Evolutionary conservation across 176 grass and related monocot species (phyloP), one percentile per base, ranked within the genome.

Genomic region (Oryza rufipogon): DNA sequence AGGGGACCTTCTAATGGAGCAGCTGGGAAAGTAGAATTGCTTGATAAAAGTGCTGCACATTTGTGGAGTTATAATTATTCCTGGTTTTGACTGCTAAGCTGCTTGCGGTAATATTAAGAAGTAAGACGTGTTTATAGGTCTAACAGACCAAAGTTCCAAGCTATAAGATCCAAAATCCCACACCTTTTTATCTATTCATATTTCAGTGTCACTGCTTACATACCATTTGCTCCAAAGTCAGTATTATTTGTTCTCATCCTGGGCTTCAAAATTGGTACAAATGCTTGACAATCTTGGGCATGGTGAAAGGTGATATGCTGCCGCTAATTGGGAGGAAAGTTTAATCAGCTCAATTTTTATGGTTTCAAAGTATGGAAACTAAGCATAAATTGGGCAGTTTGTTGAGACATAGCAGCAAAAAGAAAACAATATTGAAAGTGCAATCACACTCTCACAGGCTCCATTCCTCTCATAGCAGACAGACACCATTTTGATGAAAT

Each of bases 121-220:
- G 38, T 39, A 39, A 39, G 6, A 39, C 6, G 6, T 39, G 38
- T 39, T 39, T 39, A 7, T 39, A 39, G 38, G 47, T 81, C 66
- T 41, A 38, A 81, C 30, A 70, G 36, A 69, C 66, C 49, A 71
- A 71, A 47, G 48, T 63, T 82, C 68, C 72, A 63, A 77, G 41
- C 25, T 44, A 72, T 15, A 30, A 45, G 13, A 71, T 30, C 34
- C 14, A 39, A 41, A 38, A 17, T 20, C 38, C 26, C 41, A 20
- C 30, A 76, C 66, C 14, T 64, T 4, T 52, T 67, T 32, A 73
- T 23, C 47, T 56, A 4, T 58, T 71, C 7, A 23, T 77, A 9
- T 85, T 33, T 70, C 5, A 17, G 4, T 61, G 28, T 11, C 33
- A 71, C 75, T 12, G 16, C 34, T 54, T 70, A 13, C 15, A 64